These are phyloP conservation scores for Phytophthora multivora DNA, from an alignment of 352 stramenopile species.

Conservation along the genomic window DNA sequence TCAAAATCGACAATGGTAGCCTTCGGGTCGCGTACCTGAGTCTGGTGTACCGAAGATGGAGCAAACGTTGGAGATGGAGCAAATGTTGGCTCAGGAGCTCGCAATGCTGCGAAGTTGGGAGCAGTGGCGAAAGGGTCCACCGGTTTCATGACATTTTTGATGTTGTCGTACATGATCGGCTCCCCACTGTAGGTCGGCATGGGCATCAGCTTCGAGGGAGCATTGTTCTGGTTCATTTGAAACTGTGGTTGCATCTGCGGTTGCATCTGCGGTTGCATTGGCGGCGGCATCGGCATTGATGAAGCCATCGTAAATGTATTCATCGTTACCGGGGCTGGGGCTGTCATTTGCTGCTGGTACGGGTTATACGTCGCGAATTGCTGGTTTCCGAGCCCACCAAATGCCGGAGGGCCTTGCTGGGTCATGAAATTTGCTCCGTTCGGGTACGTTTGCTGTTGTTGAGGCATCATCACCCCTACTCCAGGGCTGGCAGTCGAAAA, in stretches of 20 bases:
- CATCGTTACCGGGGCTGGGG: constrained; percentile 3
- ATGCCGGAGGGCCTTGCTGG: constrained; percentile 48
- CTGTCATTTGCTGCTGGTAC: constrained; percentile 35
- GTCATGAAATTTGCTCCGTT: constrained; percentile 74
- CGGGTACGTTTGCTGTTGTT: constrained; percentile 37
- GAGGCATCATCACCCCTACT: constrained; percentile 34
- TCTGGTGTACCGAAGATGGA: constrained; percentile 13
- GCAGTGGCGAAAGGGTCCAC: constrained; percentile 53
- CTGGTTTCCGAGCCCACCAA: constrained; percentile 43
- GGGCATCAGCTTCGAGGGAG: constrained; percentile 30
- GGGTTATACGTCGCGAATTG: constrained; percentile 39
- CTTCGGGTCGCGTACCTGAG: constrained; percentile 27
- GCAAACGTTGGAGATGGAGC: constrained; percentile 20
- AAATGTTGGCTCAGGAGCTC: constrained; percentile 35
- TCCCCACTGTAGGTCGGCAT: constrained; percentile 46
- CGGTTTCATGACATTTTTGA: constrained; percentile 63
- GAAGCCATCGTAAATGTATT: neutral
- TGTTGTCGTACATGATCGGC: constrained; percentile 63
- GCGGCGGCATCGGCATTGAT: constrained; percentile 5
- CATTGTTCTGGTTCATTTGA: constrained; percentile 24
- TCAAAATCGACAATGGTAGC: constrained; percentile 77
- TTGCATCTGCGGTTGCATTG: constrained; percentile 13
- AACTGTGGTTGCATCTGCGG: constrained; percentile 32
- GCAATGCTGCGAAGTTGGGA: constrained; percentile 24
- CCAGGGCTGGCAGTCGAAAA: constrained; percentile 20